phyloP scores from a whole-genome alignment of 108 stramenopile species.

The Poteriospumella lacustris region DNA sequence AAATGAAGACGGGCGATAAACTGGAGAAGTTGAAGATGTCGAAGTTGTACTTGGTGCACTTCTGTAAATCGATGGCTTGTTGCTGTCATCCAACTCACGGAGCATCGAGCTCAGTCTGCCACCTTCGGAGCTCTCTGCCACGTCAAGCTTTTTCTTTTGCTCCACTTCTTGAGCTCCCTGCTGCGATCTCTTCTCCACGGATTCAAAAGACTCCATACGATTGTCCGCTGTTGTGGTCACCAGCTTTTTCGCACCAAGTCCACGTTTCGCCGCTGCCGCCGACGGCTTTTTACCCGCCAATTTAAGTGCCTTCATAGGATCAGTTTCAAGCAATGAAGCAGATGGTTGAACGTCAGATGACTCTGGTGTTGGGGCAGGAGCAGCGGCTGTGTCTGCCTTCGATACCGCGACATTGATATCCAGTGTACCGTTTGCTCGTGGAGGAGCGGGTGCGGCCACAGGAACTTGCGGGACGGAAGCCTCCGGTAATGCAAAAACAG shows the following conservation, averaged over 20 bases:
- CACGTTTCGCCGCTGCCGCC: background rate
- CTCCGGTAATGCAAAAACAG: background rate
- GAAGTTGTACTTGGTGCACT: background rate
- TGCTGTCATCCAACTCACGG: background rate
- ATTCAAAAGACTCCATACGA: slow-evolving; percentile 11
- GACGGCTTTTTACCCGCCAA: background rate
- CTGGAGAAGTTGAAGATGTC: background rate
- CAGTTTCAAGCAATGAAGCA: background rate
- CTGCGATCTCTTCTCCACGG: background rate
- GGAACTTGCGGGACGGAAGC: background rate
- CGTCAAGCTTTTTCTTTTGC: background rate
- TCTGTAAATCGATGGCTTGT: background rate
- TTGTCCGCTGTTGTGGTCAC: background rate
- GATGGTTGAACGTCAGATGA: background rate
- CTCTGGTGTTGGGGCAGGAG: background rate
- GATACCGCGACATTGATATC: background rate
- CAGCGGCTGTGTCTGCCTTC: background rate
- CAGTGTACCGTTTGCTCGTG: too few species aligned
- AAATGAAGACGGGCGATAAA: background rate
- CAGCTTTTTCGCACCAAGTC: slow-evolving; percentile 17
- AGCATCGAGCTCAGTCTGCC: background rate
- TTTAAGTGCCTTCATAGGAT: background rate
- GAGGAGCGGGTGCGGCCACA: background rate
- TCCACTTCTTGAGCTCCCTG: slow-evolving; percentile 6
- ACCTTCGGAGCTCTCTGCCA: background rate